Percentiles rank a stretch among this genome's conserved stretches.
Conservation (phyloP, 2,329 filamentous ascomycete species). For the Aspergillus sp. region DNA sequence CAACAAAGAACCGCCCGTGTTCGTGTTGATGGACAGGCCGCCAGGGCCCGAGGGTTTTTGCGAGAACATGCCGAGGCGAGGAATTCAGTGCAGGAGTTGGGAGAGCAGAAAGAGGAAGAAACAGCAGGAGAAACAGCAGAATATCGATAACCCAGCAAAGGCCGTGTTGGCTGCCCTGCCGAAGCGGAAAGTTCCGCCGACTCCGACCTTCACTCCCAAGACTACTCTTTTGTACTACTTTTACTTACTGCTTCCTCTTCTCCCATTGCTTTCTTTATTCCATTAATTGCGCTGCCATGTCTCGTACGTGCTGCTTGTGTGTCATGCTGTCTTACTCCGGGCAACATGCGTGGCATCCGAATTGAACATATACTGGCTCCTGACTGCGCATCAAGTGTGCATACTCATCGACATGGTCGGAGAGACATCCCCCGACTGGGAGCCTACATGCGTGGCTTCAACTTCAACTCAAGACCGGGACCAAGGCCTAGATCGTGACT, state of each 20-base stretch:
- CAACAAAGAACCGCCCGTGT: constrained; percentile 40
- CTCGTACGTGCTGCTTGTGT: no score
- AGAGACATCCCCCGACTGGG: constrained; percentile 1
- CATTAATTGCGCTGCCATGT: no score
- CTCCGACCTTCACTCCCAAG: background rate
- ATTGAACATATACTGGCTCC: no score
- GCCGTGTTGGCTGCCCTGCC: no score
- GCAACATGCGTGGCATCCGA: background rate
- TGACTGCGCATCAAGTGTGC: background rate
- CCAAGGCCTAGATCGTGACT: background rate
- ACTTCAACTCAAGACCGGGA: constrained; percentile 3
- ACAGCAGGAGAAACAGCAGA: no score
- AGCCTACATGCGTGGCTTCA: constrained; percentile 21
- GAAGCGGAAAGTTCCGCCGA: constrained; percentile 12
- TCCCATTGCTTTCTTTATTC: no score
- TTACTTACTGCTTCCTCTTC: background rate
- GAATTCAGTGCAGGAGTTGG: no score
- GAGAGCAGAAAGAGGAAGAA: no score
- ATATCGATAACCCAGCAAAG: no score
- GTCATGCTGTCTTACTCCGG: background rate
- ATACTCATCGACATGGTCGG: constrained; percentile 8
- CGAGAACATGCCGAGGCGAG: no score
- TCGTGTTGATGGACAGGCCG: constrained; percentile 46
- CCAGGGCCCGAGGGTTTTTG: constrained; percentile 26
- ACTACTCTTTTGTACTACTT: background rate